phyloP scores from a whole-genome alignment of 345 rosid species.

The Limnanthes douglasii region DNA sequence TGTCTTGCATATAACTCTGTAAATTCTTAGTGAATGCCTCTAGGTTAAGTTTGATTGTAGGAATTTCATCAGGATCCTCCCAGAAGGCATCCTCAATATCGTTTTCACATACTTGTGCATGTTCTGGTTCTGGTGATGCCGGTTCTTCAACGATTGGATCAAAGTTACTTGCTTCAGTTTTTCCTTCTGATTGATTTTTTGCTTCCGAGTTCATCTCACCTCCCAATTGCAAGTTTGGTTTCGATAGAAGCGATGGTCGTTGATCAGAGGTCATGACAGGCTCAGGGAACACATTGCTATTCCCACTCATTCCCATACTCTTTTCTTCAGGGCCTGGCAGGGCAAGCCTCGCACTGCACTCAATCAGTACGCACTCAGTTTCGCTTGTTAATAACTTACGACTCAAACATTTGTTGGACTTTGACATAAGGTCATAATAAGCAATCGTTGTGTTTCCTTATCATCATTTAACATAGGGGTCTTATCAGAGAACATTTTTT shows the following conservation, averaged over 20 bases:
- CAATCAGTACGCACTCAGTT: conserved; percentile 2
- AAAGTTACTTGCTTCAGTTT: conserved; percentile 16
- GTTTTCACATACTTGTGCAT: conserved; percentile 19
- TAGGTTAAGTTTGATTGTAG: conserved; percentile 57
- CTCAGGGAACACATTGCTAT: conserved; percentile 16
- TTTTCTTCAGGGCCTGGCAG: conserved; percentile 66
- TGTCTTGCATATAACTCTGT: conserved; percentile 50
- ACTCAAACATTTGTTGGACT: too few species aligned
- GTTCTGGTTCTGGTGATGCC: conserved; percentile 47
- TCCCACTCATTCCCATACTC: conserved; percentile 13
- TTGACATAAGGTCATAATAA: too few species aligned
- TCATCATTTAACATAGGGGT: too few species aligned
- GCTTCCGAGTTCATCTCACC: conserved; percentile 17
- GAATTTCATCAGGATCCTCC: conserved; percentile 71
- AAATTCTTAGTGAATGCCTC: conserved; percentile 52
- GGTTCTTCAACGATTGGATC: conserved; percentile 88
- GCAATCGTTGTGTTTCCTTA: too few species aligned
- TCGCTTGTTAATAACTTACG: too few species aligned
- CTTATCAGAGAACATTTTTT: too few species aligned
- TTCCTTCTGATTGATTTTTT: conserved; percentile 14
- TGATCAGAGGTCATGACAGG: conserved; percentile 16
- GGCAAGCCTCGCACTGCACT: conserved; percentile 72
- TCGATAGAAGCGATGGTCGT: conserved; percentile 26
- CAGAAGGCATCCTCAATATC: conserved; percentile 58
- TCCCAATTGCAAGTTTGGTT: conserved; percentile 18